These are phyloP conservation scores for Podaxis sp. DNA, from an alignment of 768 basidiomycete genomes.

Conservation along the genomic window DNA sequence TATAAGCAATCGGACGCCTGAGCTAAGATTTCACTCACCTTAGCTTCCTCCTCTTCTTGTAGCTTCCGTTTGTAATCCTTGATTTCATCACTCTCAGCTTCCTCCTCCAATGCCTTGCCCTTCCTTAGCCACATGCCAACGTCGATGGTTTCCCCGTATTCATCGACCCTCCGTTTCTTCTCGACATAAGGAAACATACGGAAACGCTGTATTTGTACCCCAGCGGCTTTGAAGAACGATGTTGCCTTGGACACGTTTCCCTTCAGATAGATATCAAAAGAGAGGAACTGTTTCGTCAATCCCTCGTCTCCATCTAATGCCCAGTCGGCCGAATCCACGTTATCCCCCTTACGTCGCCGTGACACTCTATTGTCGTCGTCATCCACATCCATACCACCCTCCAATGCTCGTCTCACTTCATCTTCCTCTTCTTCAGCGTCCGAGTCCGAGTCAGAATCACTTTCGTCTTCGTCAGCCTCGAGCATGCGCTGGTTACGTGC, in stretches of 20 bases:
- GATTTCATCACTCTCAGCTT: slow-evolving; percentile 78
- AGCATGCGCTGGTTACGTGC: slow-evolving; percentile 84
- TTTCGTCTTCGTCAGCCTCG: slow-evolving; percentile 92
- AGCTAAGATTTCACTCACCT: slow-evolving; percentile 11
- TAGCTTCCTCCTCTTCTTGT: slow-evolving; percentile 82
- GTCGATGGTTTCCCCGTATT: slow-evolving; percentile 94
- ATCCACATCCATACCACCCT: slow-evolving; percentile 48
- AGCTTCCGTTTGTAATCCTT: slow-evolving; percentile 70
- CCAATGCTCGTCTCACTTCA: slow-evolving; percentile 54
- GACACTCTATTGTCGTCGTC: slow-evolving; percentile 25
- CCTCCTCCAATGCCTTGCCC: slow-evolving; percentile 88
- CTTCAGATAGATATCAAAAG: slow-evolving; percentile 96
- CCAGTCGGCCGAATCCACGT: slow-evolving; percentile 63
- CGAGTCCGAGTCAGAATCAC: slow-evolving; percentile 71
- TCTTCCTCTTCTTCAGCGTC: slow-evolving; percentile 69
- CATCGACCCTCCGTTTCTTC: slow-evolving; percentile 88
- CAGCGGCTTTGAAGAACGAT: slow-evolving; percentile 82
- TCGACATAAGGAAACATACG: slow-evolving; percentile 98
- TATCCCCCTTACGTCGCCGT: slow-evolving; percentile 33
- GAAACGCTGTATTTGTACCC: slow-evolving; percentile 74
- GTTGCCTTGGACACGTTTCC: slow-evolving; percentile 89
- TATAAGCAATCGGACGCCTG: slow-evolving; percentile 6
- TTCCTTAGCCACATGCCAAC: slow-evolving; percentile 95
- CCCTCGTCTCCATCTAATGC: slow-evolving; percentile 75
- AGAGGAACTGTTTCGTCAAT: slow-evolving; percentile 68